Evolutionary conservation across 2,329 filamentous ascomycete genomes (phyloP).

Genomic region (Hypoxylon sp.): DNA sequence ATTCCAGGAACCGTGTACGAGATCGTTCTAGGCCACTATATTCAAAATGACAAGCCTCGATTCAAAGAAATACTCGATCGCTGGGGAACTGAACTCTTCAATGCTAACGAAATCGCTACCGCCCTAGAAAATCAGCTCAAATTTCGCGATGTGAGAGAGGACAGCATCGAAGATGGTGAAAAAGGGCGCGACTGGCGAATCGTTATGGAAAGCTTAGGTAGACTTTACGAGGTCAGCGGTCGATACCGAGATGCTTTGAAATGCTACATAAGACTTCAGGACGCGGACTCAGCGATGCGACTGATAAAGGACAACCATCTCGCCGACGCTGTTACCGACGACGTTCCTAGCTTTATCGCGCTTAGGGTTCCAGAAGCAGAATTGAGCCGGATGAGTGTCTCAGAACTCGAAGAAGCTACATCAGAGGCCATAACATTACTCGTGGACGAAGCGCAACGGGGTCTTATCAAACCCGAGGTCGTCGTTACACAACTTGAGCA

Average conservation of each 20-base stretch:
- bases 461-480: constrained; percentile 81
- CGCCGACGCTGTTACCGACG: constrained; percentile 89
- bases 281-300: constrained; percentile 89
- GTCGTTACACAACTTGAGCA: constrained; percentile 84
- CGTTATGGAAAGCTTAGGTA: constrained; percentile 88
- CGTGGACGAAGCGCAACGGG: constrained; percentile 91
- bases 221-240: constrained; percentile 85
- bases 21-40: constrained; percentile 89
- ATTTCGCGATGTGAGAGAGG: constrained; percentile 80
- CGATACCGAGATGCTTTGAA: constrained; percentile 86
- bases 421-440: constrained; percentile 88
- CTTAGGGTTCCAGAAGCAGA: constrained; percentile 84
- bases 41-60: constrained; percentile 80
- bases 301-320: constrained; percentile 90
- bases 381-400: constrained; percentile 73
- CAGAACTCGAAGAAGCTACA: constrained; percentile 84
- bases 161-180: constrained; percentile 81
- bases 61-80: constrained; percentile 84
- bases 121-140: constrained; percentile 87
- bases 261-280: constrained; percentile 91
- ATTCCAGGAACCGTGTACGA: constrained; percentile 89
- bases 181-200: constrained; percentile 88
- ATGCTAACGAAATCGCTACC: constrained; percentile 81
- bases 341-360: constrained; percentile 89
- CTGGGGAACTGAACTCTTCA: constrained; percentile 89